These are phyloP conservation scores for Yarrowia deformans DNA, from an alignment of 805 yeast species.

Conservation along the genomic window DNA sequence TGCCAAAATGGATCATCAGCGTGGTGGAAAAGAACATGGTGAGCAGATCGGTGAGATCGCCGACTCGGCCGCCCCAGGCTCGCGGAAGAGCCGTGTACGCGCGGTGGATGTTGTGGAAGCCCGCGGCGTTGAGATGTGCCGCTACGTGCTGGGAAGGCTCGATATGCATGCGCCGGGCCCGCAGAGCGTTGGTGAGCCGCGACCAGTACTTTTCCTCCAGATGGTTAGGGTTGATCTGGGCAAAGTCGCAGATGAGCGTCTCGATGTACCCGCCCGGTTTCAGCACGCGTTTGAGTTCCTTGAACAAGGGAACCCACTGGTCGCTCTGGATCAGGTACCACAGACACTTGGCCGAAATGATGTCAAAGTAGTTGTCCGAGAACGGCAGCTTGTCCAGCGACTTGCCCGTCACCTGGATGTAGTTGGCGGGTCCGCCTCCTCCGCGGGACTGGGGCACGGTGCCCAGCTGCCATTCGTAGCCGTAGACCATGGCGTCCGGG, in stretches of 20 bases:
- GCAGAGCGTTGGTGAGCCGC: constrained; percentile 38
- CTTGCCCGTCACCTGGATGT: constrained; percentile 46
- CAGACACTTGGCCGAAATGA: constrained; percentile 48
- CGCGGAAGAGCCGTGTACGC: constrained; percentile 47
- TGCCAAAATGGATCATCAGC: constrained; percentile 51
- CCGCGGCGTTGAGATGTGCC: constrained; percentile 42
- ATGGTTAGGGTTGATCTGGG: constrained; percentile 30
- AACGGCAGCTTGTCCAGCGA: constrained; percentile 46
- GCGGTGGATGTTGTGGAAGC: constrained; percentile 46
- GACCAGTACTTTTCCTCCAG: constrained; percentile 34
- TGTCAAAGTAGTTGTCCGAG: constrained; percentile 48
- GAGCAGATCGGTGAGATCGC: constrained; percentile 48
- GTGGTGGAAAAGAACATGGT: constrained; percentile 46
- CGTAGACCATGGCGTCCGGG: constrained; percentile 48
- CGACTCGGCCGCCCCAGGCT: constrained; percentile 49
- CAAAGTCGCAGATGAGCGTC: constrained; percentile 46
- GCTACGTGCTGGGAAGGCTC: constrained; percentile 41
- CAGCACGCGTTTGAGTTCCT: constrained; percentile 46
- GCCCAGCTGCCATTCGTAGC: constrained; percentile 45
- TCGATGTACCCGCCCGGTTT: constrained; percentile 50
- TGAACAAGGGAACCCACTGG: constrained; percentile 46
- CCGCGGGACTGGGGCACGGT: constrained; percentile 39
- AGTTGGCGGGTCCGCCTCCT: constrained; percentile 48
- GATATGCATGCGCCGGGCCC: constrained; percentile 36
- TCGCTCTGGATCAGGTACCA: constrained; percentile 47